Evolutionary conservation across 306 rosid species (phyloP), one percentile per base, ranked within the genome.

Genomic region (Arachis hypogaea): DNA sequence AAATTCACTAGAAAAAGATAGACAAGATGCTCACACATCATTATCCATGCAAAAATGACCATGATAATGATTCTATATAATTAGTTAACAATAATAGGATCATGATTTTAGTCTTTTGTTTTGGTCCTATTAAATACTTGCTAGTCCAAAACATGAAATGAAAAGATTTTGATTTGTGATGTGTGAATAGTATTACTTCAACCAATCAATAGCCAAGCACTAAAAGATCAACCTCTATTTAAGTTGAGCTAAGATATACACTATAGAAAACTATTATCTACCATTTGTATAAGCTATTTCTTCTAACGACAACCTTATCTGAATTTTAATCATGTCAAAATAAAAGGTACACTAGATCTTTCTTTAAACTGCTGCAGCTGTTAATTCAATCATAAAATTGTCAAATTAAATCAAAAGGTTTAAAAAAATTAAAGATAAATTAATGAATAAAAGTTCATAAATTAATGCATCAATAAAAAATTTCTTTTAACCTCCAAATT

Each of bases 31-130:
- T 18, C 18, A 18, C 18, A 18, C 18, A 18, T 18, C 18, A 18
- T 63, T 72, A 29, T 76, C 60, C 51, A 42, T 0, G 18, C 52
- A 70, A 57, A 69, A 46, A 46, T 29, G 2, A 44, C 62, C 52
- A 45, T 7, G 52, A 30, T 50, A 41, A 58, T 63, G 70, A 63
- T 75, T 40, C 77, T 59, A 22, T 46, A 51, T 33, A 52, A 71
- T 33, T 46, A 41, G 46, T 11, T 2, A 72, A 28, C 12, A 73
- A 50, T 22, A 51, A 67, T 22, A 33, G 18, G 52, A 67, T 44
- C 51, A 69, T 12, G 30, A 47, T 59, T 6, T 47, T 49, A 59
- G 33, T 41, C 43, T 45, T 58, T 58, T 43, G 14, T 50, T 52
- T 50, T 52, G 41, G n/a, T 10, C 61, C 38, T 42, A 64, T 52